These are phyloP conservation scores for Irpex rosettiformis DNA, from an alignment of 1,284 basidiomycete genomes.

Conservation along the genomic window DNA sequence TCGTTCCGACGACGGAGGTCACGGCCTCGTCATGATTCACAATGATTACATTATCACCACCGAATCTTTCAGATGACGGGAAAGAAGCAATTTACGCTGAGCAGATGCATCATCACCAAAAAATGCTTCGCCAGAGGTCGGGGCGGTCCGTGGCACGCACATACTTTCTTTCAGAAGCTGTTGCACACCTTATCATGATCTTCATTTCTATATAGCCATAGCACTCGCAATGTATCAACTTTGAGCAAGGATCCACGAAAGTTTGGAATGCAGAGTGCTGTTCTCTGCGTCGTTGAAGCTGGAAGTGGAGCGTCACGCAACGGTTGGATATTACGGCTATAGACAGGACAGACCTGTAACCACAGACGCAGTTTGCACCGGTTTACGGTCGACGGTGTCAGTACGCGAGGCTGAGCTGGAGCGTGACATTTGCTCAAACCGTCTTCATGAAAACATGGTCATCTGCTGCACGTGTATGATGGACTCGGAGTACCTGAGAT, in stretches of 20 bases:
- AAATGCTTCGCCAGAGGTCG: not conserved
- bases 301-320: not conserved
- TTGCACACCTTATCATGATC: not conserved
- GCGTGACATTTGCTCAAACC: not conserved
- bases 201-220: constrained; percentile 1
- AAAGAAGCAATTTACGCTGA: not conserved
- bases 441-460: not conserved
- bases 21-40: constrained; percentile 2
- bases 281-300: not conserved
- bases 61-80: not conserved
- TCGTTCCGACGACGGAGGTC: not conserved
- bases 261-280: not conserved
- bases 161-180: not conserved
- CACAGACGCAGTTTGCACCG: not conserved
- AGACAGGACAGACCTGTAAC: not conserved
- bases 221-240: constrained; percentile 2
- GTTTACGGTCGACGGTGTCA: constrained; percentile 2
- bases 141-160: not conserved
- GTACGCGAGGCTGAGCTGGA: not conserved
- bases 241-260: not conserved
- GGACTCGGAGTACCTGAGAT: not conserved
- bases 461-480: not conserved
- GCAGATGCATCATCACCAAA: not conserved
- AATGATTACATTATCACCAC: not conserved
- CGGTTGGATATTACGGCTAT: not conserved